These are phyloP conservation scores for Botryotinia narcissicola DNA, from an alignment of 2,329 filamentous ascomycete species.

Conservation along the genomic window DNA sequence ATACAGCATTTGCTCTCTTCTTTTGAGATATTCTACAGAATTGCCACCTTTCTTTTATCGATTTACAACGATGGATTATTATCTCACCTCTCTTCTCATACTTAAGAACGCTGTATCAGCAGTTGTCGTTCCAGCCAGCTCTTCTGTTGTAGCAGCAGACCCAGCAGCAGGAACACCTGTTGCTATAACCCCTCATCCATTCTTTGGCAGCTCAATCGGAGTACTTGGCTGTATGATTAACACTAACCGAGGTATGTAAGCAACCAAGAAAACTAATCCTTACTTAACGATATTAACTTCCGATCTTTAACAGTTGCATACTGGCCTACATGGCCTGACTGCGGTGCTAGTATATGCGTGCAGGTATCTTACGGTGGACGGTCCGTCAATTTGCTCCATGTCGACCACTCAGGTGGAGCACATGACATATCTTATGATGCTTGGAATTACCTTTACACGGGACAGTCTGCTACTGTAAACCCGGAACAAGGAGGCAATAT, in stretches of 20 bases:
- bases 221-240: constrained; percentile 14
- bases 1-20: not conserved
- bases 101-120: not conserved
- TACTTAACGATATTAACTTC: not conserved
- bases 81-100: not conserved
- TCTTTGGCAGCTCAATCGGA: constrained; percentile 1
- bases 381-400: not conserved
- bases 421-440: constrained; percentile 14
- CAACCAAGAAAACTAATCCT: not conserved
- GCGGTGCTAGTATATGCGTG: constrained; percentile 5
- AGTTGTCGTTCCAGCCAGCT: not conserved
- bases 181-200: constrained; percentile 2
- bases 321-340: constrained; percentile 3
- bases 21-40: no score
- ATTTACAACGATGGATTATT: not conserved
- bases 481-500: not conserved
- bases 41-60: not conserved
- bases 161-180: not conserved
- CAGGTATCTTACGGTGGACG: not conserved
- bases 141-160: not conserved
- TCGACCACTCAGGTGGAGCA: constrained; percentile 7
- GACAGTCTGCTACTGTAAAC: not conserved
- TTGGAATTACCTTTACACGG: constrained; percentile 10
- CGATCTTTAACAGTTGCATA: not conserved
- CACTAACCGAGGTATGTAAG: not conserved